Base-by-base conservation (phyloP, 179 eudicot genomes). In the Beta lomatogona region DNA sequence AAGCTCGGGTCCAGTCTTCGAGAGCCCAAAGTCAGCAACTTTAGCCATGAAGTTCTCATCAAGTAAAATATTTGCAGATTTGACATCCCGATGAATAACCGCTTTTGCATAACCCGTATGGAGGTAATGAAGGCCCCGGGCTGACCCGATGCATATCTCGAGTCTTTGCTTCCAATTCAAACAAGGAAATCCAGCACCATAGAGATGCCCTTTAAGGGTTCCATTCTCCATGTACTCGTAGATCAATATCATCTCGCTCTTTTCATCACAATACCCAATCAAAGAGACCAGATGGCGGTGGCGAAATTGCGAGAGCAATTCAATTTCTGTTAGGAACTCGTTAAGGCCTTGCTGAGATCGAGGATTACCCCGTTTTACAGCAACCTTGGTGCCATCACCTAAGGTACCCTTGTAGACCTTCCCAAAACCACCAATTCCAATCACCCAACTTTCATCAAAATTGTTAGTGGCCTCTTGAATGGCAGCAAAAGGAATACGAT, bases 221-320 rank as follows among this genome's bases (percentile, higher is more conserved):
- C 97, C 97, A 52, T 93, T 91, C 80, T 90, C 94, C 94, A 93
- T 93, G 83, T 91, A 91, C 71, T 93, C 97, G 16, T 93, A 93
- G 36, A 93, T 83, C 83, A 91, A 82, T 53, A 93, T 91, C 94
- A 90, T 93, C 84, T 92, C 97, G 48, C 86, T 90, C 84, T 88
- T 89, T 46, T 92, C 97, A 78, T 91, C 94, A 77, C 97, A 92
- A 63, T 92, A 91, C 28, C 94, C 97, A 41, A 92, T 90, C 82
- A 92, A 81, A 5, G 97, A 90, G 80, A 93, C 97, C 84, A 93
- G 79, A 87, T 93, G 95, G 5, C 95, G 85, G 80, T 91, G 97
- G 12, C 97, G 91, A 54, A 93, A 90, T 63, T 93, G 92, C 7
- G 97, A 91, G 44, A 93, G 92, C 92, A 91, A 89, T 75, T 91